A percentile compares a stretch with the other conserved stretches of the same genome.
phyloP scores from a whole-genome alignment of 1,284 basidiomycete genomes.

The Rhodotorula glutinis region DNA sequence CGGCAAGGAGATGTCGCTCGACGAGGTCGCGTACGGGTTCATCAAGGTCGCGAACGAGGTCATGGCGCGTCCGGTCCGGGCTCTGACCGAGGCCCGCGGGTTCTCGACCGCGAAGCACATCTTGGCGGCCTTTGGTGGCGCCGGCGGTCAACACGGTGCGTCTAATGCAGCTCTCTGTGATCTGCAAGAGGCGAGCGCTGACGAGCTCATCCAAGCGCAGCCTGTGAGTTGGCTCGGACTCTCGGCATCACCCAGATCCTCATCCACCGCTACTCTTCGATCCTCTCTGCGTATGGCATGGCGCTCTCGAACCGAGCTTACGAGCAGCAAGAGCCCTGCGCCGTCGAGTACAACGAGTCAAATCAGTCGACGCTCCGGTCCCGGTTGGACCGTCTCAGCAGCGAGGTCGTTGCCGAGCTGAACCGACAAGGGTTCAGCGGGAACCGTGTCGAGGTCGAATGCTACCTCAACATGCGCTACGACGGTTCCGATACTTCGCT shows the following conservation, averaged over 20 bases:
- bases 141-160: slow-evolving; percentile 73
- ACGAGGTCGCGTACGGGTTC: slow-evolving; percentile 84
- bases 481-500: slow-evolving; percentile 50
- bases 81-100: slow-evolving; percentile 41
- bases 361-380: background rate
- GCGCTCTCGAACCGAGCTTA: slow-evolving; percentile 57
- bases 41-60: slow-evolving; percentile 51
- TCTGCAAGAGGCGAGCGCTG: too few species aligned
- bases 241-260: slow-evolving; percentile 74
- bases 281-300: slow-evolving; percentile 73
- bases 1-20: slow-evolving; percentile 58
- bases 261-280: slow-evolving; percentile 59
- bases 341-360: slow-evolving; percentile 27
- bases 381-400: slow-evolving; percentile 18
- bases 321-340: slow-evolving; percentile 40
- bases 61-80: slow-evolving; percentile 39
- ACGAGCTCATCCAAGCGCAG: background rate
- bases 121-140: slow-evolving; percentile 37
- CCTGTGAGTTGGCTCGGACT: slow-evolving; percentile 64
- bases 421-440: slow-evolving; percentile 14
- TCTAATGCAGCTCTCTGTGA: background rate
- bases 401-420: slow-evolving; percentile 17
- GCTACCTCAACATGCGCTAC: slow-evolving; percentile 38
- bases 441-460: slow-evolving; percentile 20
- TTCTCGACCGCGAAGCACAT: slow-evolving; percentile 35